Percentiles rank a stretch among this genome's conserved stretches.
Conservation (phyloP, 2,329 filamentous ascomycete genomes). For the Hypoxylon sp. region DNA sequence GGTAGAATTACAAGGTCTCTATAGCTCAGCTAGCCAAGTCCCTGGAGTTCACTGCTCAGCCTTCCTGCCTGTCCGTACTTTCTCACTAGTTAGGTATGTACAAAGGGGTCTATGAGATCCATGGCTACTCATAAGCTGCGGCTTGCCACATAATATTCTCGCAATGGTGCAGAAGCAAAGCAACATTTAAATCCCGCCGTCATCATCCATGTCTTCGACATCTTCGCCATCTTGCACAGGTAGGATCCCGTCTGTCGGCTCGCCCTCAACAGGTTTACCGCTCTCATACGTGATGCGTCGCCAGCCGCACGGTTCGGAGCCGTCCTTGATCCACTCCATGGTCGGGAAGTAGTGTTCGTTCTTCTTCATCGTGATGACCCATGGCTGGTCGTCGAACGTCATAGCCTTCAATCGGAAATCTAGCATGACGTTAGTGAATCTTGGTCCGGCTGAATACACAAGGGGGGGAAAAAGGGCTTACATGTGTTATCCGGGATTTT, state of each 20-base stretch:
- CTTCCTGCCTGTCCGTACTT: not conserved
- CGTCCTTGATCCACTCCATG: conserved; percentile 77
- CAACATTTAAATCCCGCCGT: conserved; percentile 31
- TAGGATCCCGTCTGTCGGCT: conserved; percentile 64
- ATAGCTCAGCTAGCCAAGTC: conserved; percentile 2
- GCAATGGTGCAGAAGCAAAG: no score
- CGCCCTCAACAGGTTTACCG: conserved; percentile 65
- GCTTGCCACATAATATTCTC: no score
- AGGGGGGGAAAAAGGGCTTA: conserved; percentile 56
- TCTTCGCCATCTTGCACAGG: conserved; percentile 57
- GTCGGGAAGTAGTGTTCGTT: conserved; percentile 94
- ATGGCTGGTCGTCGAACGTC: conserved; percentile 97
- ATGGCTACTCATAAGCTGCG: not conserved
- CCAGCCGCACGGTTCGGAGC: conserved; percentile 71
- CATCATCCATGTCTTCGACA: conserved; percentile 57
- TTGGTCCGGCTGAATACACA: conserved; percentile 33
- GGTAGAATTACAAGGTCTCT: not conserved
- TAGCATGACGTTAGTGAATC: conserved; percentile 52
- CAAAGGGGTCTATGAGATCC: conserved; percentile 14
- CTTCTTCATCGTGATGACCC: conserved; percentile 99
- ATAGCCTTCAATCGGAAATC: conserved; percentile 97
- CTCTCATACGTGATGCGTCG: conserved; percentile 72
- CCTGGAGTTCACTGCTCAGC: not conserved
- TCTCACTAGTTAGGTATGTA: conserved; percentile 21
- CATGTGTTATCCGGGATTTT: conserved; percentile 96